Evolutionary conservation across 176 grass and related monocot species (phyloP).

Genomic region (Areca catechu): DNA sequence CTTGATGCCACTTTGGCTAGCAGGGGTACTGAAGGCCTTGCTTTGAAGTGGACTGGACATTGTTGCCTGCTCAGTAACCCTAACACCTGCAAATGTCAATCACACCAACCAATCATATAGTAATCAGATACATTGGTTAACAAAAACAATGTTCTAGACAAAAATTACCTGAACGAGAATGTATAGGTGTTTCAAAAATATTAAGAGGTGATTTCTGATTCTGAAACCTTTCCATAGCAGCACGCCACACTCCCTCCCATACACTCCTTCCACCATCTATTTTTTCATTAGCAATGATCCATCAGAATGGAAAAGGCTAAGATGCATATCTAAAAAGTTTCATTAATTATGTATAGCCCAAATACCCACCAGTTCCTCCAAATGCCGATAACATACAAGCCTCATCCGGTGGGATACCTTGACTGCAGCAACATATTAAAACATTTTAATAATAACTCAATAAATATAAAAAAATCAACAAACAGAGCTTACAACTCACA

Average conservation of each 20-base stretch:
- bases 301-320: not conserved
- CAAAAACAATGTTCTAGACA: conserved; percentile 6
- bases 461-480: conserved; percentile 20
- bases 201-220: conserved; percentile 45
- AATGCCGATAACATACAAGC: conserved; percentile 90
- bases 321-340: no score
- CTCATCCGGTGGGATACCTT: conserved; percentile 82
- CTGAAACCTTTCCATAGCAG: conserved; percentile 67
- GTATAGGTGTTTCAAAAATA: conserved; percentile 47
- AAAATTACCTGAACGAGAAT: conserved; percentile 47
- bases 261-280: conserved; percentile 45
- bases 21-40: conserved; percentile 23
- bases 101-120: not conserved
- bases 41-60: conserved; percentile 33
- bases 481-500: conserved; percentile 52
- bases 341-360: no score
- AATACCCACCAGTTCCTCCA: conserved; percentile 71
- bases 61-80: conserved; percentile 14
- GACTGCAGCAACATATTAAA: conserved; percentile 51
- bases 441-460: conserved; percentile 6
- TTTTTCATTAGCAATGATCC: conserved; percentile 8
- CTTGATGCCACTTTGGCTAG: conserved; percentile 45
- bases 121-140: no score
- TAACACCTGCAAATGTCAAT: conserved; percentile 9
- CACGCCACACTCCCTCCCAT: conserved; percentile 67